Evolutionary conservation across 1,139 yeast genomes (phyloP), one percentile per base, ranked within the genome.

Genomic region (Martiniozyma asiatica): DNA sequence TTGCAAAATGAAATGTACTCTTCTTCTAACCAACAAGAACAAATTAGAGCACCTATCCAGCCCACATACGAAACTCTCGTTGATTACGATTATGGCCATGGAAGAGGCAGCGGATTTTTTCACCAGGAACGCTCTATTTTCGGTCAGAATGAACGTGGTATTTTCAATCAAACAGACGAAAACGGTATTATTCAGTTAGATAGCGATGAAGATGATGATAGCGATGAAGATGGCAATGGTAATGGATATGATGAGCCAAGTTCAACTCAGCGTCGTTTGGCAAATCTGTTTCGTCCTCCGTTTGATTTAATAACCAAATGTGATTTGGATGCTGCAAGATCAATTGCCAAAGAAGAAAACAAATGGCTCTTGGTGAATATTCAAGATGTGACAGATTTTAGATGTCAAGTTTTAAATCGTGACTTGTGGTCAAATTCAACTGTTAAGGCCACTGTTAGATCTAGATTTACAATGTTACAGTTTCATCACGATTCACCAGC

Each of bases 281-380:
- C 95, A 5, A 67, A 67, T 37, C 60, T 89, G 22, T 89, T 87
- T 55, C 63, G 92, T 38, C 98, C 98, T 0, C 98, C 98, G 0
- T 89, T 84, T 56, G 97, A 89, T 45, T 59, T 89, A 26, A 84
- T 89, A 52, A 61, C 73, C 14, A 70, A 68, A 39, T 43, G 73
- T 10, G 72, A 68, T 37, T 55, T 92, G 15, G 93, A 82, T 23
- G 55, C 65, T 8, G 98, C 97, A 4, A 79, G 75, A 44, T 44
- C 50, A 2, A 60, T 64, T 39, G 97, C 94, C 1, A 65, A 75
- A 35, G 57, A 55, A 26, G 64, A 63, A 33, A 61, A 69, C 36
- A 82, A 78, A 54, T 87, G 97, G 96, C 65, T 92, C 12, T 58
- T 92, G 44, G 65, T 89, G 20, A 92, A 89, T 50, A 71, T 92